phyloP scores from a whole-genome alignment of 345 rosid genomes.

The Hibiscus tridactylites region DNA sequence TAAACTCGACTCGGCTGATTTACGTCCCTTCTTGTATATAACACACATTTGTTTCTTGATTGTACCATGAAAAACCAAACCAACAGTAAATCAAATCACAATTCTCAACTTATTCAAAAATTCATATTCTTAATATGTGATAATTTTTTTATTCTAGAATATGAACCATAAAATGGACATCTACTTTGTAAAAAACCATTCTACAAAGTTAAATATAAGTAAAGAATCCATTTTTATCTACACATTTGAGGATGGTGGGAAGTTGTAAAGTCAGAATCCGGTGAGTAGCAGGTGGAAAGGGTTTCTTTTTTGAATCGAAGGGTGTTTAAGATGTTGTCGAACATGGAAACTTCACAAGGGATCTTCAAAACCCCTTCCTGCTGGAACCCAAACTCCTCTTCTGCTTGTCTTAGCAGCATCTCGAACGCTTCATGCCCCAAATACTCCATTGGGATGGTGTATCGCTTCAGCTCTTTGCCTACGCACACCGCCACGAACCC shows the following conservation, averaged over 20 bases:
- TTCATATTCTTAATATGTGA: no score
- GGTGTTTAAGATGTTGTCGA: constrained; percentile 41
- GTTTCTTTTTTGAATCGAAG: constrained; percentile 34
- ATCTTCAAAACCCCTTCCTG: constrained; percentile 51
- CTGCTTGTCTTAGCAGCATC: constrained; percentile 52
- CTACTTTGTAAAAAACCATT: no score
- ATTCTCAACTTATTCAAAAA: no score
- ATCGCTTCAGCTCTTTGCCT: constrained; percentile 49
- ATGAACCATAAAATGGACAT: no score
- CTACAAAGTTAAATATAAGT: no score
- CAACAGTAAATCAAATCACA: no score
- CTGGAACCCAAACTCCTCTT: constrained; percentile 60
- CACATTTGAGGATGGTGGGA: constrained; percentile 44
- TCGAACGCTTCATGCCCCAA: constrained; percentile 50
- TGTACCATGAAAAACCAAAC: no score
- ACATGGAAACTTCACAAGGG: constrained; percentile 45
- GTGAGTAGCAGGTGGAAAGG: constrained; percentile 18
- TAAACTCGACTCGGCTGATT: no score
- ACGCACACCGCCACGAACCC: constrained; percentile 57
- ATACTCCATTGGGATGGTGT: constrained; percentile 44
- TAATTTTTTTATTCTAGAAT: no score
- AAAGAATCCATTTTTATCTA: constrained; percentile 19
- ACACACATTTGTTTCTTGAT: no score
- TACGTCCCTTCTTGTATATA: no score
- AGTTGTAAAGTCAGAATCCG: constrained; percentile 36